phyloP scores from a whole-genome alignment of 331 rosid species.

The Telfairia occidentalis region DNA sequence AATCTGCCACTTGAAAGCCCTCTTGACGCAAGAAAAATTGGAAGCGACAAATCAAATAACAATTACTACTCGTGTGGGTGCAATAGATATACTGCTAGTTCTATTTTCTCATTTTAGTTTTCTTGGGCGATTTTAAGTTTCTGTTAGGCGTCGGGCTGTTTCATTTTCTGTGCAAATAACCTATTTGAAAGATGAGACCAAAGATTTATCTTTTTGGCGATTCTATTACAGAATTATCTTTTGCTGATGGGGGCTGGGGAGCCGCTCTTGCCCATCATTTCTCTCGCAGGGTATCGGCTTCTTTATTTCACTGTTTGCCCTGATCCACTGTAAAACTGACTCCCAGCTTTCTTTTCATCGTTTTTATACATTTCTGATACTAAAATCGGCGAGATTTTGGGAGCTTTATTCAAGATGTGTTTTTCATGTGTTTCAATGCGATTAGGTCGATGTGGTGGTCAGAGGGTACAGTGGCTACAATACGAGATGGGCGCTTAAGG shows the following conservation, averaged over 20 bases:
- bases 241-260: slow-evolving; percentile 70
- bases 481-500: slow-evolving; percentile 73
- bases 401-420: neutral
- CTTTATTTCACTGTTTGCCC: neutral
- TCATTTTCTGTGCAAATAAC: neutral
- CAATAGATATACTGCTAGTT: neutral
- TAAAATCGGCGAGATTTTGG: slow-evolving; percentile 13
- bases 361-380: neutral
- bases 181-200: slow-evolving; percentile 40
- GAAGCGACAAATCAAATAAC: neutral
- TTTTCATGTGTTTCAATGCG: neutral
- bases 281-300: slow-evolving; percentile 46
- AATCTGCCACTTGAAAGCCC: neutral
- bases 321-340: neutral
- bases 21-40: no score
- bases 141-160: neutral
- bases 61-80: neutral
- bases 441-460: slow-evolving; percentile 61
- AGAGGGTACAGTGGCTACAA: slow-evolving; percentile 95
- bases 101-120: neutral
- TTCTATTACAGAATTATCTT: slow-evolving; percentile 70
- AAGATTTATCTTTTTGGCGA: slow-evolving; percentile 77
- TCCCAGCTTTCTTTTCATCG: neutral
- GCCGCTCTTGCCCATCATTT: slow-evolving; percentile 70
- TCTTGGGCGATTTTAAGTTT: neutral